These are phyloP conservation scores for Talaromyces albobiverticillius DNA, from an alignment of 2,329 filamentous ascomycete species.

Conservation along the genomic window DNA sequence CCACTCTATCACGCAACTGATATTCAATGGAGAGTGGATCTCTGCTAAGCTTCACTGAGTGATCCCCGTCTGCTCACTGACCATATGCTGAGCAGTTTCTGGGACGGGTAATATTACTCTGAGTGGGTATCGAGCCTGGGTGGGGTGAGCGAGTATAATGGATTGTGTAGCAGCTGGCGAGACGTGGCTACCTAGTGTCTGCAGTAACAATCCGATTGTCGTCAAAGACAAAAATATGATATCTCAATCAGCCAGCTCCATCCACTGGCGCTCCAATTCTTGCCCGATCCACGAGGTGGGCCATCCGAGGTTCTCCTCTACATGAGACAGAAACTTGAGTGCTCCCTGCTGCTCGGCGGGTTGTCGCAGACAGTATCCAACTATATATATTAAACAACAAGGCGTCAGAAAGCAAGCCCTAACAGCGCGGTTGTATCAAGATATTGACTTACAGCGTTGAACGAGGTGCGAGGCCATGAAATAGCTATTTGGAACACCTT, in stretches of 20 bases:
- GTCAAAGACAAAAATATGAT: background rate
- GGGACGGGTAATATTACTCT: no score
- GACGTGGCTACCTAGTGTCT: background rate
- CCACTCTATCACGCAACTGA: no score
- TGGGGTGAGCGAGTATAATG: no score
- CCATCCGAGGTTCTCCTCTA: conserved; percentile 30
- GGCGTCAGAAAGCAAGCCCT: conserved; percentile 7
- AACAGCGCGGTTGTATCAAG: no score
- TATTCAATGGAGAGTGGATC: no score
- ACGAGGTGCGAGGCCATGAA: conserved; percentile 23
- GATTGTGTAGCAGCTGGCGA: background rate
- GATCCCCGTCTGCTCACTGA: no score
- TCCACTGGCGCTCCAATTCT: conserved; percentile 29
- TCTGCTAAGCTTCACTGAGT: no score
- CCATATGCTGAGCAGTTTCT: no score
- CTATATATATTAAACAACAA: conserved; percentile 18
- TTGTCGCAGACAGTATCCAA: conserved; percentile 31
- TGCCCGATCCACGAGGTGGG: conserved; percentile 29
- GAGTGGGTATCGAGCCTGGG: no score
- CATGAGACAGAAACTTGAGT: conserved; percentile 24
- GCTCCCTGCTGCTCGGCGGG: conserved; percentile 27
- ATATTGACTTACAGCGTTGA: conserved; percentile 27
- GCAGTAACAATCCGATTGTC: background rate
- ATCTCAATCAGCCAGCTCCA: conserved; percentile 20
- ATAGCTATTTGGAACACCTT: conserved; percentile 22